Percentiles rank a stretch among this genome's conserved stretches.
These are phyloP conservation scores for Zasmidium angulare DNA, from an alignment of 2,329 filamentous ascomycete species.

Conservation along the genomic window DNA sequence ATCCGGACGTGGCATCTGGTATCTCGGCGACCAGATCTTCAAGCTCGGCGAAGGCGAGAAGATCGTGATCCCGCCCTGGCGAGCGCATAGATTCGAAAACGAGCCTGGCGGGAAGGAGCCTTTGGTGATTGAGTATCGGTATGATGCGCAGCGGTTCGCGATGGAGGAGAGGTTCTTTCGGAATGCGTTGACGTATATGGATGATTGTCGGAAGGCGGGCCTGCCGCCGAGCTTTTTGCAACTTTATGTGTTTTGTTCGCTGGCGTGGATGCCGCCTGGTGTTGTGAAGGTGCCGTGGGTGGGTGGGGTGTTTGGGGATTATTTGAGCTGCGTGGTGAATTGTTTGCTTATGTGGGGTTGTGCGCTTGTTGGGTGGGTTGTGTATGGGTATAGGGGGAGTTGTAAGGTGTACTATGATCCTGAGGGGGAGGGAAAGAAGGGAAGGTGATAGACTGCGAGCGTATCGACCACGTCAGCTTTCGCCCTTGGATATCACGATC, in stretches of 20 bases:
- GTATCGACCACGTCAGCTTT: no score
- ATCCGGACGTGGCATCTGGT: conserved; percentile 17
- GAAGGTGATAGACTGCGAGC: neutral
- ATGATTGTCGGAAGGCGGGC: conserved; percentile 13
- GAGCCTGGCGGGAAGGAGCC: conserved; percentile 11
- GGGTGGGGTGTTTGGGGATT: conserved; percentile 1
- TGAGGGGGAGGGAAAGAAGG: neutral
- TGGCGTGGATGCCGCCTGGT: conserved; percentile 15
- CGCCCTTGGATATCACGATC: no score
- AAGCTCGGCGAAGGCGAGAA: conserved; percentile 9
- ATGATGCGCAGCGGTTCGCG: conserved; percentile 17
- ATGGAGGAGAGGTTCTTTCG: conserved; percentile 20
- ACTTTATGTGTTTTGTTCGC: conserved; percentile 13
- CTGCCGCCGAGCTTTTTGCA: conserved; percentile 15
- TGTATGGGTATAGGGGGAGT: conserved; percentile 5
- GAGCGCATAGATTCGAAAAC: conserved; percentile 17
- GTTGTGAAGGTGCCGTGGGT: conserved; percentile 9
- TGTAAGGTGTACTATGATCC: conserved; percentile 8
- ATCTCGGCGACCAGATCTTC: conserved; percentile 11
- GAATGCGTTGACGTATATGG: conserved; percentile 17
- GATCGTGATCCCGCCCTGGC: conserved; percentile 13
- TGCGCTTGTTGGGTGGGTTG: conserved; percentile 3
- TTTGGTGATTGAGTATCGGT: conserved; percentile 13
- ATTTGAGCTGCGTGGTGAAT: conserved; percentile 12
- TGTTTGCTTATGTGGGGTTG: conserved; percentile 13